Evolutionary conservation across 2,329 filamentous ascomycete genomes (phyloP), one percentile per base, ranked within the genome.

Genomic region (Rhynchosporium agropyri): DNA sequence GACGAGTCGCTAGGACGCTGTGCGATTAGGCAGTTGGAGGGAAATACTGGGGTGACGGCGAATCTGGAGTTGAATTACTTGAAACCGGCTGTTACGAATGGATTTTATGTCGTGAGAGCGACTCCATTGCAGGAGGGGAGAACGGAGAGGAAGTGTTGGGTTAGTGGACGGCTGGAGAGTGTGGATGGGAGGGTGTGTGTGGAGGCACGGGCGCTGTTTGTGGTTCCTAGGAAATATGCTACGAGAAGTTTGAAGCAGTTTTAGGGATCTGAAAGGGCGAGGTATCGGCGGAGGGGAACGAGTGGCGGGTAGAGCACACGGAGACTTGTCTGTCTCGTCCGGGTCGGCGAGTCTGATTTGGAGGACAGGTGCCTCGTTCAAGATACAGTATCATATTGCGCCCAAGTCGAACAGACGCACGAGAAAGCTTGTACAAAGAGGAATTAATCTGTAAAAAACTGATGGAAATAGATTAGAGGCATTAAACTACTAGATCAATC

Each of bases 1-100:
- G 84, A 90, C 73, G 90, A 92, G 77, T 83, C 82, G 58, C 79
- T 91, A 65, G 85, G 86, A n/a, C 80, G 88, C 49, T 86, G 84
- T 64, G 85, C 84, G 10, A 77, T 85, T 61, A 73, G 75, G 51
- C 72, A 74, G 38, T 79, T 85, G 65, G 78, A 79, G 1, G 76
- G 74, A 8, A 76, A 78, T 50, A 82, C 80, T 40, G 81, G 84
- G 70, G 76, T 88, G 68, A 82, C 86, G 71, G 79, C 86, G 48
- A 81, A 80, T 58, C 74, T 88, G 40, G 78, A 84, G 64, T 72
- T 92, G 55, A 80, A 81, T 59, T 93, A 92, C 74, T 79, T 83
- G 49, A 81, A 80, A 62, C 86, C 86, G 0, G 85, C 86, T 7
- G 74, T 80, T 42, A 82, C 84, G 45, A 82, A 83, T 59, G 77